Conservation (phyloP, 345 rosid genomes). For the Trapa bicornis region DNA sequence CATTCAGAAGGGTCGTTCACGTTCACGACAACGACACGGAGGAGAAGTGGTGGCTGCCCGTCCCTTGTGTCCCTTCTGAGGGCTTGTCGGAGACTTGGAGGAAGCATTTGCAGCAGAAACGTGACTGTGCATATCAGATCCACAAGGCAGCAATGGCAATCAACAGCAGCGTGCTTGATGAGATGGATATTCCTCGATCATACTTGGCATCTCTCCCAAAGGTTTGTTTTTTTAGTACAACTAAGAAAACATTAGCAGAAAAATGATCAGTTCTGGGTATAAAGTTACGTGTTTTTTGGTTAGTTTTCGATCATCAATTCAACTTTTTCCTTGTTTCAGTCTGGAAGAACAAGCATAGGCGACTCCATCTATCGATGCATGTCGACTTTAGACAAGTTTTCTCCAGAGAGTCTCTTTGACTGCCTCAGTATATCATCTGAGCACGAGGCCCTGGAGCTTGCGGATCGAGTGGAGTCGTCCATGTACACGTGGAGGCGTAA, state of each 20-base stretch:
- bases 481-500: conserved; percentile 15
- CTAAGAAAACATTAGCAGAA: background rate
- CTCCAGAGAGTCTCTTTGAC: conserved; percentile 10
- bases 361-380: conserved; percentile 9
- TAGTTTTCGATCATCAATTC: no score
- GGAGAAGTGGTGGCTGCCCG: conserved; percentile 62
- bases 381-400: conserved; percentile 9
- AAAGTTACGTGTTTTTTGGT: no score
- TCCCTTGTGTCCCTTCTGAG: conserved; percentile 26
- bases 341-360: conserved; percentile 11
- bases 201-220: conserved; percentile 43
- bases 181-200: conserved; percentile 46
- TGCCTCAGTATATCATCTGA: conserved; percentile 9
- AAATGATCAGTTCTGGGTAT: no score
- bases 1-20: conserved; percentile 13
- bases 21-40: conserved; percentile 13
- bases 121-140: conserved; percentile 39
- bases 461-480: conserved; percentile 12
- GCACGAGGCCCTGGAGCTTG: conserved; percentile 13
- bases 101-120: conserved; percentile 35
- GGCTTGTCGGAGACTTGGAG: conserved; percentile 35
- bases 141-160: conserved; percentile 52
- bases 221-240: conserved; percentile 14
- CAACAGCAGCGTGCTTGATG: conserved; percentile 34
- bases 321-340: background rate